Conservation (phyloP, 192 early-diverging fungal genomes). For the Rhizophagus sp. region DNA sequence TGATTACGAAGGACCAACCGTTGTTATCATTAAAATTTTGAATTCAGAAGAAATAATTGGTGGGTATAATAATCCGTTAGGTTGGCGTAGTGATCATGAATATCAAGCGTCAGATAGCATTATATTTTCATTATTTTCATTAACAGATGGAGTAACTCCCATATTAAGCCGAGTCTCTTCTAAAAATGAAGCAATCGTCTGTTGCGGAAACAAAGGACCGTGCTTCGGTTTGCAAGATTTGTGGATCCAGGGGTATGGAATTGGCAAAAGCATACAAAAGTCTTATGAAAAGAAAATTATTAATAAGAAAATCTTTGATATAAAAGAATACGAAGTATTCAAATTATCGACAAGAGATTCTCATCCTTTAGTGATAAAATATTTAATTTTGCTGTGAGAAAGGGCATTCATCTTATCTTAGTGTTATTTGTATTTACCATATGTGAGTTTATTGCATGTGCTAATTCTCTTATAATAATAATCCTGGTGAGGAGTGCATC, state of each 20-base stretch:
- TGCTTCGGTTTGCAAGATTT: background rate
- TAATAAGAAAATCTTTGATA: background rate
- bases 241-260: too few species aligned
- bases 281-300: background rate
- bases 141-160: background rate
- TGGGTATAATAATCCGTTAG: slow-evolving; percentile 11
- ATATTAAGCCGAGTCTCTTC: background rate
- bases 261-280: background rate
- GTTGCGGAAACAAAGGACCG: background rate
- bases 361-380: too few species aligned
- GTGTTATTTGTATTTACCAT: too few species aligned
- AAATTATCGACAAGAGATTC: background rate
- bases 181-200: background rate
- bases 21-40: background rate
- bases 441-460: too few species aligned
- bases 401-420: too few species aligned
- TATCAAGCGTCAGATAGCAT: background rate
- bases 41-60: background rate
- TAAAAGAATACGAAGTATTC: slow-evolving; percentile 15
- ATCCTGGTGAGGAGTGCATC: too few species aligned
- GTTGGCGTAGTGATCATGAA: background rate
- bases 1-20: background rate
- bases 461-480: too few species aligned
- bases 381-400: too few species aligned
- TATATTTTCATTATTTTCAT: slow-evolving; percentile 1